Base-by-base conservation (phyloP, 208 protist genomes). In the Herpetomonas samuelpessoai region DNA sequence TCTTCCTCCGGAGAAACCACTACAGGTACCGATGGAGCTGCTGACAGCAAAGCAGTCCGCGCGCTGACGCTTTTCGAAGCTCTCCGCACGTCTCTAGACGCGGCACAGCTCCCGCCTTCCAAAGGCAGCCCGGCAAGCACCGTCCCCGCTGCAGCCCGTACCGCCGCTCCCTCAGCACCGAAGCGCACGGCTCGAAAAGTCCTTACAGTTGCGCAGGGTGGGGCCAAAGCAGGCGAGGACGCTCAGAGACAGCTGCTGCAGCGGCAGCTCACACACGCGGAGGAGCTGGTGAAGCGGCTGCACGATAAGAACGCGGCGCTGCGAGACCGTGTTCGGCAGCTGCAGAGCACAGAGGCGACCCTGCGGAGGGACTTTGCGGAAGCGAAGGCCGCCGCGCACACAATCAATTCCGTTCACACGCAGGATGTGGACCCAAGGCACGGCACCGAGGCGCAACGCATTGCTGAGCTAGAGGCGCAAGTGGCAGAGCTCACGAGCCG, bases 1-100 rank as follows among this genome's bases (percentile, higher is more conserved):
- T 27, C 55, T 27, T 46, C 28, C 16, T 7, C 38, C 22, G 25
- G 1, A 60, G 29, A n/a, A 19, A 24, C 19, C 21, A 38, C 55
- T 49, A 49, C 18, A 2, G 19, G 14, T 19, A 49, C 26, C 6
- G 9, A 10, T 1, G 44, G 48, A 25, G 35, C 19, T 1, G 44
- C 25, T 21, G 26, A 21, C 26, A n/a, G 9, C 29, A 71, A 71
- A 51, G 58, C 44, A 21, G 35, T 22, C 21, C 57, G 39, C 9
- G 65, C 65, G 10, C 57, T 71, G 45, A 44, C n/a, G 19, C 35
- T 65, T 19, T 71, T 71, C 48, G 57, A 58, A 4, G 29, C 65
- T 31, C 52, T 71, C 30, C 63, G 55, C 21, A 24, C 47, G 25
- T 18, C 35, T 16, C 18, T 69, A 25, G 46, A 39, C 46, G 7